Evolutionary conservation across 1,284 basidiomycete genomes (phyloP), one percentile per base, ranked within the genome.

Genomic region (Moesziomyces antarcticus): DNA sequence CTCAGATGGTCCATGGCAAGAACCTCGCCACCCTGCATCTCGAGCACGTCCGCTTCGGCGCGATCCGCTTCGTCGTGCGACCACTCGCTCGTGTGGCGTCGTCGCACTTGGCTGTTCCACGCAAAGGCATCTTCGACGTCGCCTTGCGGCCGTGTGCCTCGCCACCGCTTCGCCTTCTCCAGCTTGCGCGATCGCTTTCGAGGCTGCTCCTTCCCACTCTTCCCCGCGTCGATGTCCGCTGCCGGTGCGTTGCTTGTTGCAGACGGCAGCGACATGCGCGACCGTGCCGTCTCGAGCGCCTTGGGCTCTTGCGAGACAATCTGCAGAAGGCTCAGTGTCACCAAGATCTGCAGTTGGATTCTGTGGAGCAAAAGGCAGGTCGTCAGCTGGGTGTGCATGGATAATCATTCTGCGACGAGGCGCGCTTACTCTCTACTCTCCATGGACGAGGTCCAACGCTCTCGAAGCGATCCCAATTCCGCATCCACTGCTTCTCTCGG

Each of bases 341-440:
- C 48, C 24, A 75, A 27, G 24, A 75, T 56, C 40, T 75, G 73
- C 10, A 75, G 55, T 37, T 75, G 73, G 30, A 59, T 66, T 27
- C 72, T 74, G 55, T 55, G 14, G 21, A 8, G 13, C 30, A 33
- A 33, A 13, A 13, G 13, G 13, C 30, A 33, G 10, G 4, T 24
- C 5, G 5, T n/a, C 22, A 3, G 14, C 25, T 8, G 6, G 5
- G 25, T 8, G 25, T 27, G 25, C 25, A 27, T 27, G 25, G 25
- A 27, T 27, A 6, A 27, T 1, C 25, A 6, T 7, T 27, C 25
- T 27, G 25, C 25, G 25, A 27, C 6, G 25, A 27, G 25, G 25
- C 25, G 25, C 1, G 67, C 73, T 58, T 54, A 75, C 70, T 75
- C 73, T 42, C 73, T 51, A 41, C 73, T 75, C 35, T 75, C 65